Base-by-base conservation (phyloP, 345 rosid species). In the Populus euphratica region DNA sequence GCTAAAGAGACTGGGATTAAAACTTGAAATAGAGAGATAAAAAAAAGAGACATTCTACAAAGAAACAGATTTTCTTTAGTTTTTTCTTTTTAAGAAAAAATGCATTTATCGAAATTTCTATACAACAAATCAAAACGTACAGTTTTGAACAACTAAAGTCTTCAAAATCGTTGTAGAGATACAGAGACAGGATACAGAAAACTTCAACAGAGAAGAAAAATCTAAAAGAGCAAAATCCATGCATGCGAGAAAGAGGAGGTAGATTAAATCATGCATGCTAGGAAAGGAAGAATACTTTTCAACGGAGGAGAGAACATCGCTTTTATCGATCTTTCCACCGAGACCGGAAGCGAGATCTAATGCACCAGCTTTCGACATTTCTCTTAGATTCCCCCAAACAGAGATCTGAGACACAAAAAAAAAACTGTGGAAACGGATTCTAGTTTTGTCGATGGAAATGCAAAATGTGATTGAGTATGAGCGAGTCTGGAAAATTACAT, bases 341-440 rank as follows among this genome's bases (percentile, higher is more conserved):
- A 96, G 78, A 20, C 93, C 93, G 11, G 97, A 84, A 16, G 98
- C 99, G 76, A 96, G 98, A 92, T 96, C 98, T 82, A 91, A 76
- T 43, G 89, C 92, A 49, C 92, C 87, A 16, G 89, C 79, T 79
- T 89, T 88, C 73, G 92, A 88, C 94, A 89, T 89, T 69, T 70
- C 71, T 43, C 25, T 59, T 59, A 2, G 75, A 68, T 31, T 18
- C 41, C 39, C 59, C 6, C 7, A 69, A 66, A 50, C 12, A 1
- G 44, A 74, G 83, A 82, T 78, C 86, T 77, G 47, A 70, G 38
- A 63, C 27, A 64, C 43, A 35, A 20, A 69, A n/a, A n/a, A 8
- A 31, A 38, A 82, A 38, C 52, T 35, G 12, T 23, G 16, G 31
- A 73, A 56, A 74, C 8, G 14, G 63, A 59, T 59, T 23, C 64